Evolutionary conservation across 345 rosid species (phyloP), one percentile per base, ranked within the genome.

Genomic region (Raphanus raphanistrum): DNA sequence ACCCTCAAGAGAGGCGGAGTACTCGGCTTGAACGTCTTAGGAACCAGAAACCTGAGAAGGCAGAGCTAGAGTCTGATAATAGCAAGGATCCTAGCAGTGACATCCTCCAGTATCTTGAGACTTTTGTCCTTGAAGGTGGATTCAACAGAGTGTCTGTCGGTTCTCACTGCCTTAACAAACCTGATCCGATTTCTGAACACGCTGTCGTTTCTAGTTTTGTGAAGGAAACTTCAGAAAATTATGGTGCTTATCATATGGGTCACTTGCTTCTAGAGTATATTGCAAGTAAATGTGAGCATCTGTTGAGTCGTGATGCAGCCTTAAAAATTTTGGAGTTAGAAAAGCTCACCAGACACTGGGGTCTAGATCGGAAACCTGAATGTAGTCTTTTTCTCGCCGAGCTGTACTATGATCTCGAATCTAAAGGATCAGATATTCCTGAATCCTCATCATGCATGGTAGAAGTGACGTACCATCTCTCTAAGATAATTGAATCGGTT

Each of bases 381-480:
- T 95, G 98, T 83, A 86, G 89, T 85, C 91, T 95, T 75, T 92
- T 90, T 86, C 96, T 95, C 61, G 94, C 97, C 1, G 99, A 95
- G 83, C 79, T 95, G 79, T 92, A 87, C 82, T 82, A 87, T 81
- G 98, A 95, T 73, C 79, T 90, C 70, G 93, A 87, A 13, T 84
- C 84, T 62, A 77, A 85, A 78, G 85, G 86, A 77, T 80, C 84
- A 32, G 86, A 86, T 73, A 75, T 77, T 71, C 67, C 87, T 52
- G 87, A 84, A 80, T 68, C 73, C 66, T 74, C 90, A 26, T 88
- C 89, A 75, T 88, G 83, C 76, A 76, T 90, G 78, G 76, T 81
- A 0, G 98, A 95, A 79, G 86, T 88, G 62, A 86, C 98, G 32
- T 95, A 87, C 84, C 96, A 90, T 88, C 90, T 92, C 59, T 86